These are phyloP conservation scores for Pyrenochaeta sp. DNA, from an alignment of 2,329 filamentous ascomycete genomes.

Conservation along the genomic window DNA sequence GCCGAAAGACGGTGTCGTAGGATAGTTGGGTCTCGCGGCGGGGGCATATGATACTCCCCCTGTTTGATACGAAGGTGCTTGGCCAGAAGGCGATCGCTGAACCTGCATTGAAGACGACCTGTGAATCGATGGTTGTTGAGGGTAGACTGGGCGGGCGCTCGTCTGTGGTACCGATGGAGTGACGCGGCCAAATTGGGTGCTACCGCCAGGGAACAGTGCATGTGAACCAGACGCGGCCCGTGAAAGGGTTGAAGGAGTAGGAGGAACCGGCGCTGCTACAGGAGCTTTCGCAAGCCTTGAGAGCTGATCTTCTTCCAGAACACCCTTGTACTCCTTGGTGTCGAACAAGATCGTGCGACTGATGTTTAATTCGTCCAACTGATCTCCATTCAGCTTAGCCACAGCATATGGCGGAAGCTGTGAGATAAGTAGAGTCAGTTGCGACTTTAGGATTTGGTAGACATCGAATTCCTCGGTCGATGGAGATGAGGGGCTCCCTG, in stretches of 20 bases:
- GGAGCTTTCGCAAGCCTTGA: slow-evolving; percentile 54
- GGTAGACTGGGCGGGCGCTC: slow-evolving; percentile 40
- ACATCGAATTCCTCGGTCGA: slow-evolving; percentile 64
- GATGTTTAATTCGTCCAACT: slow-evolving; percentile 82
- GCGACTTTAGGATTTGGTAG: slow-evolving; percentile 78
- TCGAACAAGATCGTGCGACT: slow-evolving; percentile 79
- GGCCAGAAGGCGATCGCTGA: slow-evolving; percentile 42
- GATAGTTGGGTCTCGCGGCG: slow-evolving; percentile 35
- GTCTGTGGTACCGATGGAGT: slow-evolving; percentile 33
- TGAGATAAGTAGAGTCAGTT: slow-evolving; percentile 75
- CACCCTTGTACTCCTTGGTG: slow-evolving; percentile 75
- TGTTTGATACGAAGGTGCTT: slow-evolving; percentile 38
- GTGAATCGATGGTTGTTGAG: slow-evolving; percentile 43
- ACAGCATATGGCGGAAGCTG: slow-evolving; percentile 84
- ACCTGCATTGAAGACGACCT: slow-evolving; percentile 48
- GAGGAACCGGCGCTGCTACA: slow-evolving; percentile 32
- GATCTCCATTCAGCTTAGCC: slow-evolving; percentile 84
- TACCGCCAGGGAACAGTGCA: slow-evolving; percentile 35
- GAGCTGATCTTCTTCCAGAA: slow-evolving; percentile 82
- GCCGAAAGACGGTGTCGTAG: slow-evolving; percentile 35
- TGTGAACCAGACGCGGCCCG: slow-evolving; percentile 36
- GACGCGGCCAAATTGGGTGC: slow-evolving; percentile 43
- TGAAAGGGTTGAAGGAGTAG: slow-evolving; percentile 36
- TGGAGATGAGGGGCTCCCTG: slow-evolving; percentile 70
- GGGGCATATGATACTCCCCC: slow-evolving; percentile 36